phyloP scores from a whole-genome alignment of 306 rosid genomes.

The Corylus heterophylla region DNA sequence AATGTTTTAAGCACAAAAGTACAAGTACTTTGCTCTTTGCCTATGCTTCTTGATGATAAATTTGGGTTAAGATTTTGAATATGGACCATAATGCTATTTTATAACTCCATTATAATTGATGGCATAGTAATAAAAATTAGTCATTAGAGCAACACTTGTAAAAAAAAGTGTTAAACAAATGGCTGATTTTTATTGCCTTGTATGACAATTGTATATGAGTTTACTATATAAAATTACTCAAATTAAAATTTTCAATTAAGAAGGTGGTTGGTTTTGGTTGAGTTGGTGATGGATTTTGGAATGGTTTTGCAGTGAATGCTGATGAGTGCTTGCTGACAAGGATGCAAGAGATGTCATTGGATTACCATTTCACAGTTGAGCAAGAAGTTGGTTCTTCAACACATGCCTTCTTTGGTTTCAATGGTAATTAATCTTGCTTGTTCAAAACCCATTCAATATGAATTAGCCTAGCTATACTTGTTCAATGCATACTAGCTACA shows the following conservation, averaged over 20 bases:
- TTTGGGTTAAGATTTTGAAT: not conserved
- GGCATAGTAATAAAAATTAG: no score
- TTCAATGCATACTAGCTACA: not conserved
- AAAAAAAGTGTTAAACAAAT: no score
- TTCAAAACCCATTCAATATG: not conserved
- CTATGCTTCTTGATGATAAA: not conserved
- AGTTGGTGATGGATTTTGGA: not conserved
- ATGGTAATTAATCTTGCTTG: constrained; percentile 52
- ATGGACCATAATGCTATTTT: not conserved
- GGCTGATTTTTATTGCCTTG: no score
- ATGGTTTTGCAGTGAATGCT: constrained; percentile 65
- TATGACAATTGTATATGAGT: no score
- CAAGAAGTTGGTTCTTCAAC: constrained; percentile 99
- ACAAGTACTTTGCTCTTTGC: not conserved
- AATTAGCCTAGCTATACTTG: not conserved
- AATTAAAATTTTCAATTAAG: not conserved
- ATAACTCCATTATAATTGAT: no score
- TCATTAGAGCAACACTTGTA: no score
- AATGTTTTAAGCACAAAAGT: not conserved
- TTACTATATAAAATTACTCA: no score
- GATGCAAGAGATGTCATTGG: constrained; percentile 99
- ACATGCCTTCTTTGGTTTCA: constrained; percentile 98
- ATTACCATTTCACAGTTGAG: constrained; percentile 96
- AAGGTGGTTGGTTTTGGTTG: not conserved
- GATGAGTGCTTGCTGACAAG: constrained; percentile 89